A percentile compares a stretch with the other conserved stretches of the same genome.
These are phyloP conservation scores for Acmispon strigosus DNA, from an alignment of 306 rosid species.

Conservation along the genomic window DNA sequence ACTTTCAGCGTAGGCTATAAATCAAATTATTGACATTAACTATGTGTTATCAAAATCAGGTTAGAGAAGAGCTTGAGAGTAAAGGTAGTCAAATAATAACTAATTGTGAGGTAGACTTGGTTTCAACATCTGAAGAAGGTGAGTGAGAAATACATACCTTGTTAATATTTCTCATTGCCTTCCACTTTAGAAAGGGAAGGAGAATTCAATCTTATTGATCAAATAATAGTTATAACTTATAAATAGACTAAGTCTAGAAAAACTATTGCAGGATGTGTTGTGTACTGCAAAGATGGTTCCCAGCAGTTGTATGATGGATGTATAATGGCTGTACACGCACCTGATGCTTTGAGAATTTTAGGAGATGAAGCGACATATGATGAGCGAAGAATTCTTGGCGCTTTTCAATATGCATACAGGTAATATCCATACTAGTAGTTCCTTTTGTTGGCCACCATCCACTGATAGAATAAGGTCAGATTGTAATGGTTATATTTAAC, in stretches of 20 bases:
- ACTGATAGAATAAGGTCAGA: neutral
- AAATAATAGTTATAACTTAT: too few species aligned
- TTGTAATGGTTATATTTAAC: neutral
- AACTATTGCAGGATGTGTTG: constrained; percentile 50
- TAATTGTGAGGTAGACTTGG: constrained; percentile 40
- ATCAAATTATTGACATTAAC: neutral
- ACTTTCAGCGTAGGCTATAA: neutral
- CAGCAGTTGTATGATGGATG: constrained; percentile 55
- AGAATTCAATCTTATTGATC: neutral
- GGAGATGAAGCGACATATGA: constrained; percentile 69
- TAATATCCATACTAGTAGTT: constrained; percentile 8
- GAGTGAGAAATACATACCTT: neutral
- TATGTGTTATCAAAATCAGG: constrained; percentile 36
- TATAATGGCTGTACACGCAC: constrained; percentile 76
- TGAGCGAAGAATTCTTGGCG: constrained; percentile 82
- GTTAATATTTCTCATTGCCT: neutral
- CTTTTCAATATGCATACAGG: constrained; percentile 89
- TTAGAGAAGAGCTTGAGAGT: constrained; percentile 58
- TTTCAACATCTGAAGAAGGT: constrained; percentile 63
- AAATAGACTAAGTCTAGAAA: neutral
- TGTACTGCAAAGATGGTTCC: constrained; percentile 49
- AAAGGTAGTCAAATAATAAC: constrained; percentile 52
- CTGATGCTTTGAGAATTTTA: constrained; percentile 69
- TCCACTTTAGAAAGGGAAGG: neutral
- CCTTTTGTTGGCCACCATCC: neutral